Base-by-base conservation (phyloP, 1,284 basidiomycete genomes). In the Sporisorium exsertum region DNA sequence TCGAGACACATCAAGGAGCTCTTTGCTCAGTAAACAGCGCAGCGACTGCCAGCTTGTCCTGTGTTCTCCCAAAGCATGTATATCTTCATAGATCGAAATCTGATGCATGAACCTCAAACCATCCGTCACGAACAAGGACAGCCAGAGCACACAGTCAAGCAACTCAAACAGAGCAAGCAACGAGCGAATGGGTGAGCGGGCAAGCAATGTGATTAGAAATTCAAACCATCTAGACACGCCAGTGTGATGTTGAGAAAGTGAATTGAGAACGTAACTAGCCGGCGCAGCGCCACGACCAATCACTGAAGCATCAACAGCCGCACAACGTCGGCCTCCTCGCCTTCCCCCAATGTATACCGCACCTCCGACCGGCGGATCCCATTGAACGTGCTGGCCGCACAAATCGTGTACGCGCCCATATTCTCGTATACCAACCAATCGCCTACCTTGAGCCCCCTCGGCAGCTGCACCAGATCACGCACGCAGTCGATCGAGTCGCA, bases 391-490 rank as follows among this genome's bases (percentile, higher is more conserved):
- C 91, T 93, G 22, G 94, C 93, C 0, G 94, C 94, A 81, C 93
- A 95, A 73, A 94, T 88, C 18, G 94, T 96, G 87, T 97, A 97
- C 15, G 94, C 94, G 45, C 94, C 94, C 94, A 97, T 96, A 81
- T 93, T 91, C 58, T 91, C 90, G 88, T 94, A 96, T 8, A 92
- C 92, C 9, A 97, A 89, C 94, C 94, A 97, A 86, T 97, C 94
- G 9, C 94, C 94, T 13, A 85, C 84, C 47, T 83, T 58, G 27
- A 84, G 71, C 6, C 70, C 72, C 32, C 68, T 68, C 29, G 84
- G 83, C 18, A 84, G 74, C 52, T 77, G 61, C 12, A 79, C 80
- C 26, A 81, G 58, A 13, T 72, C 71, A 32, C 81, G 64, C 10
- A 85, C 81, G 62, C 83, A 91, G 86, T 96, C 94, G 81, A 95